Conservation (phyloP, 306 rosid species). For the Prunus padus region DNA sequence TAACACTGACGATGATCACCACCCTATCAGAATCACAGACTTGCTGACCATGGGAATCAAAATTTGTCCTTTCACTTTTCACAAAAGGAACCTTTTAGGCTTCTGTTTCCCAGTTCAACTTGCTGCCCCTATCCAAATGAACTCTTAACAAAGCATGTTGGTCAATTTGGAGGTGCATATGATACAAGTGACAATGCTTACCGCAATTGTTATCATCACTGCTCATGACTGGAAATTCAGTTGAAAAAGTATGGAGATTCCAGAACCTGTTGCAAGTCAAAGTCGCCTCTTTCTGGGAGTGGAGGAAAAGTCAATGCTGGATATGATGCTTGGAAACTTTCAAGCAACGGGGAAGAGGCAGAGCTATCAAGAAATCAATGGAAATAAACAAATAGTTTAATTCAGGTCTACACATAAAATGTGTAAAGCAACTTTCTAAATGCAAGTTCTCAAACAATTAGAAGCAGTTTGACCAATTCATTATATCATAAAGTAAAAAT, state of each 20-base stretch:
- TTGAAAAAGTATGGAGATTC: slow-evolving; percentile 78
- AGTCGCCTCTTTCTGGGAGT: slow-evolving; percentile 70
- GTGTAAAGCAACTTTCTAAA: neutral
- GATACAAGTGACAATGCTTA: slow-evolving; percentile 5
- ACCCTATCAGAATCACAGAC: slow-evolving; percentile 10
- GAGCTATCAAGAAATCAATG: slow-evolving; percentile 17
- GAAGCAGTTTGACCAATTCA: neutral
- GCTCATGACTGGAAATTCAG: slow-evolving; percentile 31
- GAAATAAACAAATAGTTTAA: neutral
- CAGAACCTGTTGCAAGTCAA: slow-evolving; percentile 66
- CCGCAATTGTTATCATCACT: neutral
- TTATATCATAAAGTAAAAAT: neutral
- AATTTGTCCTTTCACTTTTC: slow-evolving; percentile 17
- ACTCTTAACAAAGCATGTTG: slow-evolving; percentile 16
- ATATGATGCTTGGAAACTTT: slow-evolving; percentile 63
- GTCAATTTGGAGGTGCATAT: slow-evolving; percentile 7
- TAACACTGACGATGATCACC: slow-evolving; percentile 5
- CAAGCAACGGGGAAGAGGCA: slow-evolving; percentile 53
- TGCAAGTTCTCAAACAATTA: neutral
- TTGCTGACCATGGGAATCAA: slow-evolving; percentile 15
- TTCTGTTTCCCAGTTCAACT: slow-evolving; percentile 22
- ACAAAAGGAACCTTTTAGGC: slow-evolving; percentile 18
- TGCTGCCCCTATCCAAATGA: slow-evolving; percentile 19
- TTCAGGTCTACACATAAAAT: neutral
- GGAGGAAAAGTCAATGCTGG: slow-evolving; percentile 66